Evolutionary conservation across 2,329 filamentous ascomycete species (phyloP).

Genomic region (Aspergillus spinulosporus): DNA sequence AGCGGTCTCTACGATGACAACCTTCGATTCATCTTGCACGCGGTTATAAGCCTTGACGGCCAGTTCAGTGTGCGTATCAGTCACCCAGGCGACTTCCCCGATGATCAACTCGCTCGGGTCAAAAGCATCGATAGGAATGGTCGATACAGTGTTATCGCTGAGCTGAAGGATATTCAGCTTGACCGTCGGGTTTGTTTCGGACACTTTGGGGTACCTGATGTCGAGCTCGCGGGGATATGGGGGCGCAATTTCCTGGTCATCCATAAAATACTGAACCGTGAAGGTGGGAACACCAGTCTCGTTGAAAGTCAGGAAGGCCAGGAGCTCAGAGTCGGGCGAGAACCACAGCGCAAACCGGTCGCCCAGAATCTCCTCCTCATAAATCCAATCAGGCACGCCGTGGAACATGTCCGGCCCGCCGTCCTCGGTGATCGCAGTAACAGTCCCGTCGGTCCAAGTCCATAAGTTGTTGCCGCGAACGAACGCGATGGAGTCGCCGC

Average conservation of each 20-base stretch:
- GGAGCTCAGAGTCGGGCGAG: conserved; percentile 78
- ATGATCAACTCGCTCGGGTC: conserved; percentile 62
- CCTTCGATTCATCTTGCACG: conserved; percentile 65
- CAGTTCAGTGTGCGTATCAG: conserved; percentile 59
- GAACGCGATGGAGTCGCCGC: conserved; percentile 62
- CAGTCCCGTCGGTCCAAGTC: conserved; percentile 56
- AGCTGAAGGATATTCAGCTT: conserved; percentile 60
- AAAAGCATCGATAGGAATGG: conserved; percentile 59
- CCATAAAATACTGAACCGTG: conserved; percentile 67
- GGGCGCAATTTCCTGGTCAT: conserved; percentile 57
- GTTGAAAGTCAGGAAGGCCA: conserved; percentile 86
- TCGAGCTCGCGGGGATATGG: conserved; percentile 64
- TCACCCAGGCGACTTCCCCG: conserved; percentile 68
- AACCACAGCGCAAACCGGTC: conserved; percentile 84
- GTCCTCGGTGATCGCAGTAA: conserved; percentile 71
- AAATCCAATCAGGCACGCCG: conserved; percentile 93
- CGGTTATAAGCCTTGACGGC: conserved; percentile 68
- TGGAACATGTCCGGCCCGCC: conserved; percentile 84
- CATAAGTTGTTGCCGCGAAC: conserved; percentile 67
- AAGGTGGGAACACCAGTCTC: conserved; percentile 69
- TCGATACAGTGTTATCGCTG: conserved; percentile 45
- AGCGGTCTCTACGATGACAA: conserved; percentile 60
- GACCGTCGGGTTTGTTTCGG: conserved; percentile 66
- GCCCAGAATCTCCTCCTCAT: conserved; percentile 76
- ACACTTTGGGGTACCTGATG: conserved; percentile 68